Conservation (phyloP, 148 eudicot genomes). For the Oxyria digyna region DNA sequence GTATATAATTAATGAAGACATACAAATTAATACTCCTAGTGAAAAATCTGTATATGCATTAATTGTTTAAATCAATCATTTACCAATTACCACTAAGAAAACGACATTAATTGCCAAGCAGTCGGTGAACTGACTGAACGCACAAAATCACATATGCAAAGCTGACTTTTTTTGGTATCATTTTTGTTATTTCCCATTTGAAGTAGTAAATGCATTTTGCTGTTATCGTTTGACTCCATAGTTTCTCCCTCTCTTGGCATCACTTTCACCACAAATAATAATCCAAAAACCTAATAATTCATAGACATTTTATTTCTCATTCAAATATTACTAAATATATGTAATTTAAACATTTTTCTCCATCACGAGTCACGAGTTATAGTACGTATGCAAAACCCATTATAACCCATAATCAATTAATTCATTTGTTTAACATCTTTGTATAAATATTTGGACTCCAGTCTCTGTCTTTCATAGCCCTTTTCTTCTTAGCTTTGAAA, state of each 20-base stretch:
- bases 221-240: background rate
- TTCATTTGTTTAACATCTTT: no score
- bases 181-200: background rate
- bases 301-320: no score
- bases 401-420: background rate
- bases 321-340: no score
- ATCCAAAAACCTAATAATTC: no score
- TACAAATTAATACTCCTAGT: background rate
- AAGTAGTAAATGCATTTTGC: background rate
- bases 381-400: background rate
- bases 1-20: no score
- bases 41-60: background rate
- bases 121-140: background rate
- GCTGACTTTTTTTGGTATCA: background rate
- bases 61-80: background rate
- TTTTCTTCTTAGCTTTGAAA: background rate
- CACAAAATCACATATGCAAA: background rate
- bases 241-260: background rate
- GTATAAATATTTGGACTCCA: background rate
- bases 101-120: background rate
- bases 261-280: background rate
- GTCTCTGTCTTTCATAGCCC: background rate
- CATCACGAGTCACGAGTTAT: background rate
- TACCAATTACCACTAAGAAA: background rate
- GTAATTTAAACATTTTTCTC: background rate